Evolutionary conservation across 805 yeast genomes (phyloP).

Genomic region (Ogataea dorogensis): DNA sequence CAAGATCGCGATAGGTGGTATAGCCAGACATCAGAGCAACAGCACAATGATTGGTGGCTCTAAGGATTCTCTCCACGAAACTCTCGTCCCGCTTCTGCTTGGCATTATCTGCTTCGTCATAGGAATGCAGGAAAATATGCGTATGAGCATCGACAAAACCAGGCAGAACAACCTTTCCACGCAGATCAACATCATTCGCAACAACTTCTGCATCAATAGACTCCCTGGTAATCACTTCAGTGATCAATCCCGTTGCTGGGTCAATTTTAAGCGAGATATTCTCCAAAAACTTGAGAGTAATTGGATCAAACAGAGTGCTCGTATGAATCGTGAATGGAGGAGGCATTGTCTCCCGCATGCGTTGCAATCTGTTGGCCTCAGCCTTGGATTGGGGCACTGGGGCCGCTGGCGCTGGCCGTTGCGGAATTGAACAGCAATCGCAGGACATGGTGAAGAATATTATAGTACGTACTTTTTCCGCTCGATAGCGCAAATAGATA

Average conservation of each 20-base stretch:
- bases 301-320: conserved; percentile 22
- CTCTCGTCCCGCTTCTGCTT: conserved; percentile 30
- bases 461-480: not conserved
- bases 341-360: not conserved
- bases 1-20: conserved; percentile 32
- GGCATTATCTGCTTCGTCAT: conserved; percentile 28
- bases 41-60: conserved; percentile 29
- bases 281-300: conserved; percentile 12
- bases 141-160: conserved; percentile 34
- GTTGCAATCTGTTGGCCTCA: not conserved
- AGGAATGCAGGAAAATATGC: conserved; percentile 31
- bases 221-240: conserved; percentile 12
- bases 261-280: conserved; percentile 23
- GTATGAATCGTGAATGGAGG: conserved; percentile 17
- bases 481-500: not conserved
- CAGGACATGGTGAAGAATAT: conserved; percentile 16
- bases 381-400: conserved; percentile 19
- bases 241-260: conserved; percentile 24
- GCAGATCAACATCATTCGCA: conserved; percentile 23
- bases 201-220: conserved; percentile 4
- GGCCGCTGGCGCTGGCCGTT: conserved; percentile 11
- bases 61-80: conserved; percentile 27
- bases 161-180: conserved; percentile 26
- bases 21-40: conserved; percentile 28
- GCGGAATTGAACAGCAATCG: conserved; percentile 21